phyloP scores from a whole-genome alignment of 2,329 filamentous ascomycete genomes.

The Exophiala calicioides region DNA sequence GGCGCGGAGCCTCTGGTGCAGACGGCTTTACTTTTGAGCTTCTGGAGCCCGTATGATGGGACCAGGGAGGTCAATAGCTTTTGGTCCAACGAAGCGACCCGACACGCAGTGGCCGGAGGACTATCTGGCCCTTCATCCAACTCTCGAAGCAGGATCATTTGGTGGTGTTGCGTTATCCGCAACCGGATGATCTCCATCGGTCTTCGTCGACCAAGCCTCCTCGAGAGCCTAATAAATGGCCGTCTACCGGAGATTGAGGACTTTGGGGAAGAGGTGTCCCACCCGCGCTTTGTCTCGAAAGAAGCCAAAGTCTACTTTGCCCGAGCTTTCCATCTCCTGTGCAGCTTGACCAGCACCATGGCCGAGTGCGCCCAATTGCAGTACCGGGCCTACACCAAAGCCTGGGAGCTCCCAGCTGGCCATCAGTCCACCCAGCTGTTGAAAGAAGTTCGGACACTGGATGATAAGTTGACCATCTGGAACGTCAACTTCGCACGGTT shows the following conservation, averaged over 20 bases:
- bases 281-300: background rate
- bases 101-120: background rate
- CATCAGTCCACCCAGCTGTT: background rate
- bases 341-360: slow-evolving; percentile 1
- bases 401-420: background rate
- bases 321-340: background rate
- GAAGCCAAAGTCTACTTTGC: slow-evolving; percentile 3
- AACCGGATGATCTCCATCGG: background rate
- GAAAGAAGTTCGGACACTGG: background rate
- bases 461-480: slow-evolving; percentile 2
- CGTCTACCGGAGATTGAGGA: background rate
- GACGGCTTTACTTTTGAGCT: background rate
- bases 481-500: slow-evolving; percentile 1
- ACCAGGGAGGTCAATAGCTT: background rate
- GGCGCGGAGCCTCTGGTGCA: background rate
- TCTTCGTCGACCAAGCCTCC: background rate
- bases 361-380: background rate
- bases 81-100: background rate
- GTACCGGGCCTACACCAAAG: background rate
- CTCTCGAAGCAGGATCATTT: background rate
- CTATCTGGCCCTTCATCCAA: background rate
- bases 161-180: slow-evolving; percentile 1
- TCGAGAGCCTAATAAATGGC: background rate
- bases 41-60: background rate
- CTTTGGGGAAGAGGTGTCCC: background rate